phyloP scores from a whole-genome alignment of 2,329 filamentous ascomycete species.

The Fusarium foetens region DNA sequence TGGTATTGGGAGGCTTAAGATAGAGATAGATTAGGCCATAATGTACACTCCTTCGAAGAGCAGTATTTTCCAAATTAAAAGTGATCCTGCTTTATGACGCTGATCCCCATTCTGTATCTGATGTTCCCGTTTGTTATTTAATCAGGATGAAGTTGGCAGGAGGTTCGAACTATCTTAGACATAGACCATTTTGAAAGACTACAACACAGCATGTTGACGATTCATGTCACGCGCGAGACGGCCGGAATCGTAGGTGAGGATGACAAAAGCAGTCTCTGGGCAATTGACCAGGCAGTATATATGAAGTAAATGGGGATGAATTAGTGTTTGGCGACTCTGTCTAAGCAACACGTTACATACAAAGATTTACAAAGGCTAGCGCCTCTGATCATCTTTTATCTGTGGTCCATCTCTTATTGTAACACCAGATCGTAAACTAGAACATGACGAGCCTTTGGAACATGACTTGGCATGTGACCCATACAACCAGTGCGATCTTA shows the following conservation, averaged over 20 bases:
- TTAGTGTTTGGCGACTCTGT: background rate
- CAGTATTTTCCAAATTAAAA: background rate
- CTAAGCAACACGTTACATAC: background rate
- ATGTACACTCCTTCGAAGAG: background rate
- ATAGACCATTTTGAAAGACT: background rate
- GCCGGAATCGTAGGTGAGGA: no score
- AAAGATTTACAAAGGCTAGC: background rate
- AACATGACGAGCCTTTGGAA: no score
- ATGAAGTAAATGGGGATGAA: background rate
- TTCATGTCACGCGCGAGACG: background rate
- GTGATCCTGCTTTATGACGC: no score
- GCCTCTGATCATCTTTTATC: background rate
- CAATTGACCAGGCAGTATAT: background rate
- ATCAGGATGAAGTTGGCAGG: no score
- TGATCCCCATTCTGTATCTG: no score
- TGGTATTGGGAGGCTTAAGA: background rate
- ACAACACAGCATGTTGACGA: background rate
- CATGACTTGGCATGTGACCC: no score
- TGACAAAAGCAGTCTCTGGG: background rate
- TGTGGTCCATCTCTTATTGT: background rate
- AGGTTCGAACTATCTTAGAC: no score
- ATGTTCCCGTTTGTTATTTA: background rate
- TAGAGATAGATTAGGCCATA: background rate
- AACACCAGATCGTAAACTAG: background rate
- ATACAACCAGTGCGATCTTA: background rate